Base-by-base conservation (phyloP, 2,329 filamentous ascomycete genomes). In the Colletotrichum brevisporum region DNA sequence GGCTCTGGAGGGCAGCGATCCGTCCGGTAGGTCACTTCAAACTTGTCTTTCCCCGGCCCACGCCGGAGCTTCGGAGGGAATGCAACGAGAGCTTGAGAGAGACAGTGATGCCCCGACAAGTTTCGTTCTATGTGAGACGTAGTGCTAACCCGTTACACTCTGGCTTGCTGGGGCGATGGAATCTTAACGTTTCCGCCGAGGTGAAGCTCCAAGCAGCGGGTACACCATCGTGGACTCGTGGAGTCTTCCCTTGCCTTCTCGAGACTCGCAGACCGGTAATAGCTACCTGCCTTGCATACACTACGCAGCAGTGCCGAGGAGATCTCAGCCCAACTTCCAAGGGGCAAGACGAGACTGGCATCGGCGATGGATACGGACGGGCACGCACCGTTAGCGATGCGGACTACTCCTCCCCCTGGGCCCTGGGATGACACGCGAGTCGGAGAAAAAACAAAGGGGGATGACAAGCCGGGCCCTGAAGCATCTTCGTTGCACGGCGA, bases 371-470 rank as follows among this genome's bases (percentile, higher is more conserved):
- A 18, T 50, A 39, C 56, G 47, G 26, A 43, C 47, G 45, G n/a
- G 45, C 45, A 24, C 47, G 45, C 45, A 24, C 47, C 18, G n/a
- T 18, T 50, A 8, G 18, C 21, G 18, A 13, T 45, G 24, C 26
- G 9, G 41, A 62, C 41, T 62, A 27, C 50, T 60, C 45, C 27
- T 41, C 36, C 26, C 26, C 36, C 48, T 27, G 18, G 21, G 47
- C 31, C 54, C 58, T 31, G 27, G 47, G 47, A 53, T 53, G 50
- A 24, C 51, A 66, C 50, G 62, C 55, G 62, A 69, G 62, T 60
- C 62, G 55, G 66, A 69, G 66, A 61, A 59, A 69, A 65, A 69
- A 66, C 50, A 66, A 41, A 66, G 55, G 53, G 53, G 54, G 61
- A 68, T 18, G 54, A 59, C 65, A 59, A 50, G 43, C 31, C 8